Base-by-base conservation (phyloP, 2,329 filamentous ascomycete genomes). In the Apiospora rasikravindrae region DNA sequence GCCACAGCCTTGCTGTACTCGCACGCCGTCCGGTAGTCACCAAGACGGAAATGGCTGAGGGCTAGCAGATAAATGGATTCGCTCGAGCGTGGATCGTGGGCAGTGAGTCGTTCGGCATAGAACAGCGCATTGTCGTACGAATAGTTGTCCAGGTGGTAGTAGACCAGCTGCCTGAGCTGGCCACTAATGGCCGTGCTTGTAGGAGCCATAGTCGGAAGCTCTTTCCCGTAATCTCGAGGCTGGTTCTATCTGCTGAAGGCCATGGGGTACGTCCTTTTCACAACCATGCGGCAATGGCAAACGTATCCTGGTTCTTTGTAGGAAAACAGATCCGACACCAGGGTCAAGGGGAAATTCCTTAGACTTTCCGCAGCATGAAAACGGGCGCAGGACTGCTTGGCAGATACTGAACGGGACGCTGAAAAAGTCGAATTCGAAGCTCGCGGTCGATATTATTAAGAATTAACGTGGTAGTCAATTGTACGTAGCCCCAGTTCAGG, bases 71-170 rank as follows among this genome's bases (percentile, higher is more conserved):
- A 95, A 66, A 91, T 88, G 42, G 94, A 92, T 82, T 99, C 96
- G 72, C 89, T 88, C 26, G 92, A 93, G 77, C 93, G 91, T 33
- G 93, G 90, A 78, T 98, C 96, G 77, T 96, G 93, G 69, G 94
- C 95, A 74, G 91, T 88, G 26, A 98, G 89, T 75, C 96, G 91
- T 79, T 96, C 94, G 73, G 96, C 93, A 74, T 98, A 94, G 84
- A 99, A 99, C 57, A 98, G 91, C 71, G 96, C 96, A 80, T 97
- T 98, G 71, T 95, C 91, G 80, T 93, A 88, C 49, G 95, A 90
- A 79, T 95, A 92, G 81, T 98, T 97, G 86, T 99, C 96, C 81
- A 99, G 91, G 77, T 92, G 90, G 80, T 92, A 91, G 78, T 91
- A 84, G 71, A 92, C 85, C 72, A 88, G 83, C 81, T 92, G 89